Evolutionary conservation across 495 filamentous ascomycete genomes (phyloP), one percentile per base, ranked within the genome.

Genomic region (Mytilinidion resinicola): DNA sequence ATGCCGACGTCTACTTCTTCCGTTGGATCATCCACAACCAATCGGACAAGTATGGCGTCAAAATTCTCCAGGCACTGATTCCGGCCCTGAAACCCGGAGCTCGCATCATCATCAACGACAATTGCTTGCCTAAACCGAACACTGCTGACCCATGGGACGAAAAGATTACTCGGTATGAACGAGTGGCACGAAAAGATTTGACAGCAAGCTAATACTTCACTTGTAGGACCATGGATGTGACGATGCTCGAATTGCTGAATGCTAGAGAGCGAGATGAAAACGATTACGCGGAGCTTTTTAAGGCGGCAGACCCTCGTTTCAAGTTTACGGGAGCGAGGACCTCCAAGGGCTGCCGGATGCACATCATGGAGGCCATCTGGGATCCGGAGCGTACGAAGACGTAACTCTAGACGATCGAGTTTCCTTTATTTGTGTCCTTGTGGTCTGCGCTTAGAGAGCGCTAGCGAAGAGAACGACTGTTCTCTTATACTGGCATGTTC

Each of bases 201-300:
- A 53, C 17, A 53, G 30, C 17, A 15, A 39, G 38, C 44, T 37
- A 35, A 37, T 17, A 10, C 47, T 43, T 41, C 36, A 12, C 21
- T 9, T 3, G 38, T 38, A 71, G 80, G n/a, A 73, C 75, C 9
- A 81, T 81, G 77, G 81, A 83, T 59, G 64, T 81, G 36, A 76
- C 79, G 34, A 82, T 82, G 80, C 65, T 81, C 51, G 70, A 72
- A 1, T 62, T 82, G 36, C 69, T 80, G 30, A 82, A 83, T 57
- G 73, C 79, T 8, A 76, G 77, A 69, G 80, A 83, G 75, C 71
- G 80, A 4, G 73, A 69, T 6, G 75, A 76, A 57, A 61, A 49
- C 3, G 80, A 79, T 53, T 84, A 80, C 53, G 58, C 64, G 36
- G 69, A 63, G 21, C 41, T 84, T 34, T 84, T 84, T 60, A 55